Percentiles rank a stretch among this genome's conserved stretches.
Conservation (phyloP, 2,329 filamentous ascomycete genomes). For the Aureobasidium namibiae region DNA sequence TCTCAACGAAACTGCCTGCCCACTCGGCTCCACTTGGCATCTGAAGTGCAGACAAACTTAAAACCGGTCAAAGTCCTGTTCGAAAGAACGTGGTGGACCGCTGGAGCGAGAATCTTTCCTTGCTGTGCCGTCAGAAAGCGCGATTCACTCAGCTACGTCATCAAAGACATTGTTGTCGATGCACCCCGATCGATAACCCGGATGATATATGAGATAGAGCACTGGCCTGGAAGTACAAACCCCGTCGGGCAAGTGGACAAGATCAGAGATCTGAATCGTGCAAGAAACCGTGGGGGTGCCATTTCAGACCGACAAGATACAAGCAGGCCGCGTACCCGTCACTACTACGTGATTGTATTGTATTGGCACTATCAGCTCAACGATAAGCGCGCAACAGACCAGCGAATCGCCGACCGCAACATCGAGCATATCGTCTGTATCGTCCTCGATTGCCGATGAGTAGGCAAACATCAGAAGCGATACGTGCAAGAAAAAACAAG, state of each 20-base stretch:
- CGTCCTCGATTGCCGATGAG: background rate
- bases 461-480: background rate
- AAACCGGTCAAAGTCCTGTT: background rate
- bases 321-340: background rate
- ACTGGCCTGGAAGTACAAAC: background rate
- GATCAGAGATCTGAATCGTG: background rate
- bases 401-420: background rate
- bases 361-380: background rate
- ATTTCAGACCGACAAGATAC: background rate
- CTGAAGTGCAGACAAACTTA: background rate
- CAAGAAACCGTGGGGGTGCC: background rate
- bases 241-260: background rate
- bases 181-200: background rate
- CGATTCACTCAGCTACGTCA: background rate
- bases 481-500: background rate
- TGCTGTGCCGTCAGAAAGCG: constrained; percentile 1
- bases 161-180: background rate
- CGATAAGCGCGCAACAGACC: background rate
- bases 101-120: background rate
- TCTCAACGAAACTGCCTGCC: background rate
- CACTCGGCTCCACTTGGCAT: constrained; percentile 1
- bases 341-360: background rate
- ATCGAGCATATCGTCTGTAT: background rate
- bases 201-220: background rate
- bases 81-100: background rate